Conservation (phyloP, 2,329 filamentous ascomycete species). For the Diaporthe ilicicola region DNA sequence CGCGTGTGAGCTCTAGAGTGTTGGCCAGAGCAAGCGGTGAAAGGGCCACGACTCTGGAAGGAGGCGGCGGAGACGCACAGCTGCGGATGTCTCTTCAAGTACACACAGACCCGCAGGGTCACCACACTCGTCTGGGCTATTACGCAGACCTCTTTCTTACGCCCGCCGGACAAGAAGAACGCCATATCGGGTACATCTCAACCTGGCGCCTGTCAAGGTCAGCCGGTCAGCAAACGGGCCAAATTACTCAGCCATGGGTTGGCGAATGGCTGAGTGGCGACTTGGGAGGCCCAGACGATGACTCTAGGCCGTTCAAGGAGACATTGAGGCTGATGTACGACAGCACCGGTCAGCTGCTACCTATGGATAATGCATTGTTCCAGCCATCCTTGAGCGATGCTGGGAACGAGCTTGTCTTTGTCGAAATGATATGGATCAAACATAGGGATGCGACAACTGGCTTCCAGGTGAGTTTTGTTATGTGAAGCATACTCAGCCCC, state of each 20-base stretch:
- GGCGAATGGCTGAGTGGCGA: neutral
- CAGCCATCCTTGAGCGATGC: neutral
- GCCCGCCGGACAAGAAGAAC: neutral
- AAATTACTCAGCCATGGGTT: neutral
- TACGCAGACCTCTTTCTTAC: constrained; percentile 1
- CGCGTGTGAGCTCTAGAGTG: neutral
- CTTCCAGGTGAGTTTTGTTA: neutral
- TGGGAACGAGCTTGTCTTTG: neutral
- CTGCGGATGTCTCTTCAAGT: constrained; percentile 3
- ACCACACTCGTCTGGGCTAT: constrained; percentile 8
- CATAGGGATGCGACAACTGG: neutral
- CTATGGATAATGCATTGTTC: neutral
- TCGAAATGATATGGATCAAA: constrained; percentile 11
- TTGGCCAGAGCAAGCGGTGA: neutral
- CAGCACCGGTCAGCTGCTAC: neutral
- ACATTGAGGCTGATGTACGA: constrained; percentile 1
- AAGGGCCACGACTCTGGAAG: neutral
- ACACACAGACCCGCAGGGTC: neutral
- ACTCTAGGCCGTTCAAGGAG: constrained; percentile 7
- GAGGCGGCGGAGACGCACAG: neutral
- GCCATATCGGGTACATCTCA: neutral
- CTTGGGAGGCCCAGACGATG: neutral
- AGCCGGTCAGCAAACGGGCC: neutral
- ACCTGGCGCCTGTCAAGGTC: constrained; percentile 14
- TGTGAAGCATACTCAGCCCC: neutral